A percentile compares a stretch with the other conserved stretches of the same genome.
Conservation (phyloP, 257 asterid species). For the Solanum peruvianum region DNA sequence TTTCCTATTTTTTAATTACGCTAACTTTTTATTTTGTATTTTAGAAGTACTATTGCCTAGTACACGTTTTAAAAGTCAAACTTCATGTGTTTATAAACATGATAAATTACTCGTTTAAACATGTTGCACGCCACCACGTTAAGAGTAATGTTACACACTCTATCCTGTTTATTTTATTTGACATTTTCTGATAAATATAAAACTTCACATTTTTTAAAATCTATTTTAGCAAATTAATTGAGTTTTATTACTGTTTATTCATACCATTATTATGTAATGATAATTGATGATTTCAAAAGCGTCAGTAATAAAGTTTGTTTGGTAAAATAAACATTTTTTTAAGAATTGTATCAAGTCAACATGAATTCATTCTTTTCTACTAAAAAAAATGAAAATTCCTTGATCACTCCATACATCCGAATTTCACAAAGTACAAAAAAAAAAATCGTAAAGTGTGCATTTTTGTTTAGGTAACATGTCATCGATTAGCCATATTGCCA, state of each 20-base stretch:
- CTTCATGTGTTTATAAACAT: not conserved
- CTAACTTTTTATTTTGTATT: not conserved
- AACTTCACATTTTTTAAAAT: too few relatives aligned
- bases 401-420: not conserved
- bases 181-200: too few relatives aligned
- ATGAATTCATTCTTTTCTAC: too few relatives aligned
- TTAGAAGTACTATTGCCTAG: not conserved
- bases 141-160: not conserved
- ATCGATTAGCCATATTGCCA: not conserved
- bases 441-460: not conserved
- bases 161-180: not conserved
- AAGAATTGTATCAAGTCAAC: accelerated
- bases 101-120: not conserved
- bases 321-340: too few relatives aligned
- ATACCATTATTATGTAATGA: too few relatives aligned
- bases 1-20: too few relatives aligned
- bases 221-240: too few relatives aligned
- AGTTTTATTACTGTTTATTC: too few relatives aligned
- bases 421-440: not conserved
- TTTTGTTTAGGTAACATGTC: not conserved
- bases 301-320: not conserved
- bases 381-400: too few relatives aligned
- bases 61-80: not conserved
- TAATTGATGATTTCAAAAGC: not conserved
- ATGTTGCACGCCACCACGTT: not conserved